Conservation (phyloP, 306 rosid genomes). For the Oemleria cerasiformis region DNA sequence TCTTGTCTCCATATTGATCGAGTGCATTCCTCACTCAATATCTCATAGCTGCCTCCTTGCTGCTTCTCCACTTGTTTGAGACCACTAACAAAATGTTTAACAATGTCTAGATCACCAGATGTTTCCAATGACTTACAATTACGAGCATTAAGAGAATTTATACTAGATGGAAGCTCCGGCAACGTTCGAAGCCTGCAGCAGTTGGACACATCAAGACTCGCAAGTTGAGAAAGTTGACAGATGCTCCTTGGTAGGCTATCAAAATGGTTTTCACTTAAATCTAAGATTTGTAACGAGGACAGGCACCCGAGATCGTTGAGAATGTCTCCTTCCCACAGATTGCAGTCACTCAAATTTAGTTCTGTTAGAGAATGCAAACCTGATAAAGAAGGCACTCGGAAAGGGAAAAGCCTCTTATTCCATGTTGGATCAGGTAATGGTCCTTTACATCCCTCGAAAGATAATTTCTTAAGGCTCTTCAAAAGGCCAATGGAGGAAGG, state of each 20-base stretch:
- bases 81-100: too few species aligned
- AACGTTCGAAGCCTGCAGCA: not conserved
- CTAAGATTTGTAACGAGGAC: not conserved
- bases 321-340: not conserved
- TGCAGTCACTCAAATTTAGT: not conserved
- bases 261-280: not conserved
- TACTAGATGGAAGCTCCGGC: not conserved
- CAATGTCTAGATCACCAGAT: not conserved
- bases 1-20: too few species aligned
- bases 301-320: not conserved
- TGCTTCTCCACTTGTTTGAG: too few species aligned
- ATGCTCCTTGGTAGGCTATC: not conserved
- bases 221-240: not conserved
- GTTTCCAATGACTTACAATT: not conserved
- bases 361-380: not conserved
- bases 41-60: too few species aligned
- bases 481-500: not conserved
- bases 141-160: rapidly evolving
- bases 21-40: too few species aligned
- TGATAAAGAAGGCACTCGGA: not conserved
- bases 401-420: not conserved
- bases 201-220: not conserved
- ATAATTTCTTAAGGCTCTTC: not conserved
- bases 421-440: not conserved
- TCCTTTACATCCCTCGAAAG: not conserved